Evolutionary conservation across 768 basidiomycete species (phyloP), one percentile per base, ranked within the genome.

Genomic region (Rhizopogon vesiculosus): DNA sequence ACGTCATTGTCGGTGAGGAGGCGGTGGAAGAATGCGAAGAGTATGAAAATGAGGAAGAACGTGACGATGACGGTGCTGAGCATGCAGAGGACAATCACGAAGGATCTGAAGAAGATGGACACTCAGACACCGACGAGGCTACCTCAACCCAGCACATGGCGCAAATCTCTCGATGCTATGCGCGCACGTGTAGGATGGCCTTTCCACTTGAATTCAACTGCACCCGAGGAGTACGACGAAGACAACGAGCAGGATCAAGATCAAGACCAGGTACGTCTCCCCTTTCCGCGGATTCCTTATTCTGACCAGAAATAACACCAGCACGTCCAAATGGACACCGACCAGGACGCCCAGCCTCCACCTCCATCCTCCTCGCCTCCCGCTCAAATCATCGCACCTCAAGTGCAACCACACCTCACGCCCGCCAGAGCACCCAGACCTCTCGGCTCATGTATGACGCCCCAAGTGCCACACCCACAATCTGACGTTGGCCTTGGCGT

Each of bases 361-460:
- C 58, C 48, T 1, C 48, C 48, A n/a, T 49, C 48, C 1, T 49
- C 48, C 2, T 49, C 48, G 9, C 35, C 48, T 22, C 35, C 35
- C 5, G 3, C 18, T 29, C 7, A 42, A 22, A 13, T 22, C 44
- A 29, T 43, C 28, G 18, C 48, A 22, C 43, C 35, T 35, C 35
- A 33, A 5, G 18, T 10, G 4, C 45, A 38, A 51, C 10, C 54
- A 49, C 42, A 9, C 18, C 3, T 49, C 8, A 45, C 49, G 16
- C 51, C 49, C 28, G 44, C 51, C 55, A 59, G 42, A 60, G 64
- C 13, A 61, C 57, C 40, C 45, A 61, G n/a, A 57, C 63, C 40
- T 58, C 60, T 42, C 44, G 70, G 72, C 15, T 44, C 56, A 10
- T 86, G 86, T 69, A 81, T 83, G 81, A 86, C 83, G 1, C 85